A percentile compares a stretch with the other conserved stretches of the same genome.
phyloP scores from a whole-genome alignment of 1,284 basidiomycete species.

The Veloboletus limbatus region DNA sequence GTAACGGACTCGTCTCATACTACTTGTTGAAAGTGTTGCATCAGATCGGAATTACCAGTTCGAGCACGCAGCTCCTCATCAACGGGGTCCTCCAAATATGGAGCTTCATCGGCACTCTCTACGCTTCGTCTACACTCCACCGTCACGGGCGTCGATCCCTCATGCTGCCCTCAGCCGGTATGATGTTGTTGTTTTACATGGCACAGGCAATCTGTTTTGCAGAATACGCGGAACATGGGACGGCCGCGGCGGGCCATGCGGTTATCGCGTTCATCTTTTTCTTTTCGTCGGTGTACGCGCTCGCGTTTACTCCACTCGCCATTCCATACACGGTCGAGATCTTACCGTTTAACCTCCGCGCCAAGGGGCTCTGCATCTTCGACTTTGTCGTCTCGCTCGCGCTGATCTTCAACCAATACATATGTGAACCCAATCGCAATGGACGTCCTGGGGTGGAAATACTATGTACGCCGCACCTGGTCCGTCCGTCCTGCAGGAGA shows the following conservation, averaged over 20 bases:
- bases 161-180: slow-evolving; percentile 58
- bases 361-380: slow-evolving; percentile 77
- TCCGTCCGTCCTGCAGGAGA: slow-evolving; percentile 51
- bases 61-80: slow-evolving; percentile 62
- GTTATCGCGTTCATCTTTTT: slow-evolving; percentile 79
- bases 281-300: slow-evolving; percentile 66
- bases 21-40: slow-evolving; percentile 73
- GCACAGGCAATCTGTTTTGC: slow-evolving; percentile 74
- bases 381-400: slow-evolving; percentile 65
- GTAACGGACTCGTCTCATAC: slow-evolving; percentile 74
- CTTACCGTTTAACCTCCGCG: slow-evolving; percentile 67
- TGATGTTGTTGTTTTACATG: slow-evolving; percentile 70
- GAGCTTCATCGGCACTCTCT: slow-evolving; percentile 65
- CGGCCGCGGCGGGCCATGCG: slow-evolving; percentile 51
- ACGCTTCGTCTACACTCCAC: slow-evolving; percentile 57
- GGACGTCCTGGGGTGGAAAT: slow-evolving; percentile 59
- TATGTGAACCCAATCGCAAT: slow-evolving; percentile 80
- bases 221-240: slow-evolving; percentile 48
- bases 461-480: slow-evolving; percentile 49
- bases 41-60: slow-evolving; percentile 64
- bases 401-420: no score
- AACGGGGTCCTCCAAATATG: slow-evolving; percentile 75
- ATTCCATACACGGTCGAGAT: slow-evolving; percentile 77
- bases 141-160: slow-evolving; percentile 58
- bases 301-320: slow-evolving; percentile 72